A percentile compares a stretch with the other conserved stretches of the same genome.
Evolutionary conservation across 257 asterid genomes (phyloP).

Genomic region (Lycium ferocissimum): DNA sequence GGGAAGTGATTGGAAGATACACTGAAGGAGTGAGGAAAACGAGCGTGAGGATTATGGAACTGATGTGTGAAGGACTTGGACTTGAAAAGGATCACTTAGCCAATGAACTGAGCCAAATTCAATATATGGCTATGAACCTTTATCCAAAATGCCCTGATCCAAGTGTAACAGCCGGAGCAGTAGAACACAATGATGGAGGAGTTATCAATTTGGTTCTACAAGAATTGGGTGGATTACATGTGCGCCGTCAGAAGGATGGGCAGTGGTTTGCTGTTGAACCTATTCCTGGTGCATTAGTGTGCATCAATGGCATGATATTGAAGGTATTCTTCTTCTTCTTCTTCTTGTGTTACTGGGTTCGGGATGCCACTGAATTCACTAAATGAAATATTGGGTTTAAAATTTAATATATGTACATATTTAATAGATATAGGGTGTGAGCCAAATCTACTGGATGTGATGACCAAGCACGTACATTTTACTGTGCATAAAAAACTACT

Average conservation of each 20-base stretch:
- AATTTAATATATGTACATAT: too few relatives aligned
- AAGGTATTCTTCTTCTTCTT: neutral
- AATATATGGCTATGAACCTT: constrained; percentile 6
- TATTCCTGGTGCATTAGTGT: neutral
- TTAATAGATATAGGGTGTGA: too few relatives aligned
- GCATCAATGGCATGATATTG: neutral
- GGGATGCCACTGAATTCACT: too few relatives aligned
- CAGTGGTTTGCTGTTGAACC: constrained; percentile 32
- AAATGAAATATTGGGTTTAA: too few relatives aligned
- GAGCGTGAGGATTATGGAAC: neutral
- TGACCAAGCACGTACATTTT: too few relatives aligned
- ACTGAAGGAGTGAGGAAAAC: constrained; percentile 3
- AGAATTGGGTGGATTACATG: constrained; percentile 19
- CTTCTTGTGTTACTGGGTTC: too few relatives aligned
- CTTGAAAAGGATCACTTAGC: neutral
- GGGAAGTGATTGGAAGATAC: constrained; percentile 22
- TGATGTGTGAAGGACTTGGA: constrained; percentile 29
- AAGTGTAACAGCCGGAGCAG: neutral
- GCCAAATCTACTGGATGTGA: too few relatives aligned
- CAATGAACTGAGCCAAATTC: neutral
- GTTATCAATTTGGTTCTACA: constrained; percentile 16
- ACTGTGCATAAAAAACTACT: too few relatives aligned
- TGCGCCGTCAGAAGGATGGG: constrained; percentile 24
- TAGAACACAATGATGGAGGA: neutral
- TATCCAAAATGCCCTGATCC: constrained; percentile 31